These are phyloP conservation scores for Drechslerella dactyloides DNA, from an alignment of 2,329 filamentous ascomycete genomes.

Conservation along the genomic window DNA sequence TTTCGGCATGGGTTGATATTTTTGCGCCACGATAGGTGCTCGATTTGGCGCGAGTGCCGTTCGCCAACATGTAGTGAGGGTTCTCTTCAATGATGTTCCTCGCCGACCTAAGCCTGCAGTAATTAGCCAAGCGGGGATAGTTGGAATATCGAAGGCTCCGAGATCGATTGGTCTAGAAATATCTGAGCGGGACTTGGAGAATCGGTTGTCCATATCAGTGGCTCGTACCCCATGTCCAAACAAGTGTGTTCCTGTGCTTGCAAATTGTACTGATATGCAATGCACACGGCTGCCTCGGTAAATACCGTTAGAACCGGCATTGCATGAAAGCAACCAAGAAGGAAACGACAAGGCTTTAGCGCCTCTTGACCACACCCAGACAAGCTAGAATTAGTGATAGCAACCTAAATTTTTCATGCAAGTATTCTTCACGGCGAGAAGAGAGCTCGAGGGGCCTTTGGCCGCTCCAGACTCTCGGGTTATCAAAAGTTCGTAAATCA, in stretches of 20 bases:
- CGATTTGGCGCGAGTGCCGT: slow-evolving; percentile 26
- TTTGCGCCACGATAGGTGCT: slow-evolving; percentile 33
- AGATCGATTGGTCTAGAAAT: slow-evolving; percentile 2
- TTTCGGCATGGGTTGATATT: slow-evolving; percentile 36
- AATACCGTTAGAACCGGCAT: slow-evolving; percentile 51
- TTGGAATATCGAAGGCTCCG: not conserved
- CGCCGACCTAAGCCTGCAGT: slow-evolving; percentile 39
- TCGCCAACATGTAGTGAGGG: slow-evolving; percentile 35
- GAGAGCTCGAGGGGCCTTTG: slow-evolving; percentile 28
- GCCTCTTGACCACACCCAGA: slow-evolving; percentile 23
- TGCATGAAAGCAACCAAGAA: slow-evolving; percentile 31
- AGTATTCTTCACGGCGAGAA: slow-evolving; percentile 30
- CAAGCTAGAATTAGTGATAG: slow-evolving; percentile 12
- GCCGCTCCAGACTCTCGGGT: slow-evolving; percentile 49
- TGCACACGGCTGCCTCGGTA: slow-evolving; percentile 39
- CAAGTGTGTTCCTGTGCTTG: not conserved
- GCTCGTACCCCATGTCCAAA: not conserved
- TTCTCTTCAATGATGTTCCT: slow-evolving; percentile 36
- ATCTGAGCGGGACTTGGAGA: too few species aligned
- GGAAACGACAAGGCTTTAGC: slow-evolving; percentile 32
- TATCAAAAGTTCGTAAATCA: slow-evolving; percentile 27
- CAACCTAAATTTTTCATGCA: slow-evolving; percentile 21
- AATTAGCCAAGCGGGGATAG: not conserved
- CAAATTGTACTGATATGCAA: not conserved
- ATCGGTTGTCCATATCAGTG: not conserved